Evolutionary conservation across 805 yeast species (phyloP).

Genomic region (Candida koratica): DNA sequence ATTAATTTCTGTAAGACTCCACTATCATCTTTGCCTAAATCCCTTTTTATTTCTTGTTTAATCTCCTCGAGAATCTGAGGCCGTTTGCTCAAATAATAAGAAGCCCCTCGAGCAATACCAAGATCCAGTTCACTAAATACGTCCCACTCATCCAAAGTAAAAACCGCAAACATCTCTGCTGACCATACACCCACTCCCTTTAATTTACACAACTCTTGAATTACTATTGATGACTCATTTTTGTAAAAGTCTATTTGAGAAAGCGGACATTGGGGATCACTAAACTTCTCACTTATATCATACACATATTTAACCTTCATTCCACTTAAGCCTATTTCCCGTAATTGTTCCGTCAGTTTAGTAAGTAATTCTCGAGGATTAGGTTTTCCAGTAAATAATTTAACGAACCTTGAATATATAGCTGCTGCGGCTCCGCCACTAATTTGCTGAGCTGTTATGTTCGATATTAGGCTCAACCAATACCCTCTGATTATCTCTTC

Average conservation of each 20-base stretch:
- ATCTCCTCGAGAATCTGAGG: slow-evolving; percentile 43
- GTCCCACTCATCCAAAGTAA: slow-evolving; percentile 62
- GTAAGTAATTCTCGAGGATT: slow-evolving; percentile 46
- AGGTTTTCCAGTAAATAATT: slow-evolving; percentile 40
- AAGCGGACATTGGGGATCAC: slow-evolving; percentile 32
- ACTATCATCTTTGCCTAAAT: slow-evolving; percentile 21
- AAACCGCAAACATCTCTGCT: slow-evolving; percentile 79
- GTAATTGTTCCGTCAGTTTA: slow-evolving; percentile 43
- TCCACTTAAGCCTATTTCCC: slow-evolving; percentile 64
- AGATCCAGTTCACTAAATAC: slow-evolving; percentile 76
- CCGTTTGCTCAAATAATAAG: slow-evolving; percentile 54
- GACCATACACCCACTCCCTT: slow-evolving; percentile 86
- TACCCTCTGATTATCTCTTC: slow-evolving; percentile 27
- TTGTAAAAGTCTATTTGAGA: slow-evolving; percentile 34
- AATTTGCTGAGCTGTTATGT: slow-evolving; percentile 68
- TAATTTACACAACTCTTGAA: slow-evolving; percentile 46
- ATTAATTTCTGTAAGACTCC: slow-evolving; percentile 30
- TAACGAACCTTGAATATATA: slow-evolving; percentile 47
- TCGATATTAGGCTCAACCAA: slow-evolving; percentile 35
- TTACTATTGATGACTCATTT: slow-evolving; percentile 41
- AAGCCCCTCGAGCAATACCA: slow-evolving; percentile 80
- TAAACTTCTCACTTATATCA: slow-evolving; percentile 51
- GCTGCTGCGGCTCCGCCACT: slow-evolving; percentile 78
- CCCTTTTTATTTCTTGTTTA: slow-evolving; percentile 29
- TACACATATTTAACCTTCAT: slow-evolving; percentile 63